These are phyloP conservation scores for Haplosporangium sp. DNA, from an alignment of 371 early-diverging fungal species.

Conservation along the genomic window DNA sequence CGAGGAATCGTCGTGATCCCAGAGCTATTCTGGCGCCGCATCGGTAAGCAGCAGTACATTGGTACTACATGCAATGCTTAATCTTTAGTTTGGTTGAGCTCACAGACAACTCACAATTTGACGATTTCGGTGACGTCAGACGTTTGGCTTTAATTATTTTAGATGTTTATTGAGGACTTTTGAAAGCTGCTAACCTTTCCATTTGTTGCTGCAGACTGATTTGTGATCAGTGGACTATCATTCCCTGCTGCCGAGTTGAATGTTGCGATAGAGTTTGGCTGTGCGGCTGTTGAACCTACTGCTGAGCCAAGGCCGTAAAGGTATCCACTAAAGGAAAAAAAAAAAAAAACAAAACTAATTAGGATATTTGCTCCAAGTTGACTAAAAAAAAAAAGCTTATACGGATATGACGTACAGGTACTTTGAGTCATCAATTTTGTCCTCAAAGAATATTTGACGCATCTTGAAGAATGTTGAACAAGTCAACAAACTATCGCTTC, in stretches of 20 bases:
- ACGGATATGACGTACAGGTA: constrained; percentile 69
- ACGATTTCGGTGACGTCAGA: not conserved
- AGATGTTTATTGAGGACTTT: constrained; percentile 33
- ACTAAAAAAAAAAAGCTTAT: too few relatives aligned
- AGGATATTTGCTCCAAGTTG: too few relatives aligned
- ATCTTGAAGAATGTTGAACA: constrained; percentile 97
- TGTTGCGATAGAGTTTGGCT: constrained; percentile 52
- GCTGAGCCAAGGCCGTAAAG: constrained; percentile 57
- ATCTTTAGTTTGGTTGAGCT: too few relatives aligned
- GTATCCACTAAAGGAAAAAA: constrained; percentile 37
- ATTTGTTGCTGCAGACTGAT: constrained; percentile 39
- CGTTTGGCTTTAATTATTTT: not conserved
- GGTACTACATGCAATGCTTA: too few relatives aligned
- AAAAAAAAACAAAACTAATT: not conserved
- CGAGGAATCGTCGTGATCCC: too few relatives aligned
- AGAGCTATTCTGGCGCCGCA: too few relatives aligned
- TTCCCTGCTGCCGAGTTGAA: constrained; percentile 57
- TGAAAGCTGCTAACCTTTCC: constrained; percentile 45
- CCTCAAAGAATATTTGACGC: constrained; percentile 95
- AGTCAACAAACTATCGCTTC: constrained; percentile 98
- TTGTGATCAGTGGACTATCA: constrained; percentile 55
- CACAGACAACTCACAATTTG: too few relatives aligned
- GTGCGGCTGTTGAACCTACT: constrained; percentile 49
- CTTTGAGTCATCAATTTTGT: constrained; percentile 93
- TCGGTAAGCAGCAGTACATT: too few relatives aligned